phyloP scores from a whole-genome alignment of 2,329 filamentous ascomycete species.

The Neurospora sp. region DNA sequence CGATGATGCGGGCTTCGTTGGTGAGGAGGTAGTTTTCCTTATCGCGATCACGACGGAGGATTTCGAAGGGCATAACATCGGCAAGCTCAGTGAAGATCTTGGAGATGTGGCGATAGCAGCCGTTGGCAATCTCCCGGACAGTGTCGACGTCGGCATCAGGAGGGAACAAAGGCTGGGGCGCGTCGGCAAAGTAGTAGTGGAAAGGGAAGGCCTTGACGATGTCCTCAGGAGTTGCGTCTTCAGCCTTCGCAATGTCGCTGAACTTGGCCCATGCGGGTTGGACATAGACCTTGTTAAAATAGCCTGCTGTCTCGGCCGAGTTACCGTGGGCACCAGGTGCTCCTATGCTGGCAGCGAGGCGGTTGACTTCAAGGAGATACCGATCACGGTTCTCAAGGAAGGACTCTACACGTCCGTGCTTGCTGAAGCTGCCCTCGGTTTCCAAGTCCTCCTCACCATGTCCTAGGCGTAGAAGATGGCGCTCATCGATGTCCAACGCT shows the following conservation, averaged over 20 bases:
- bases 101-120: conserved; percentile 80
- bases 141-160: conserved; percentile 52
- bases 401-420: conserved; percentile 87
- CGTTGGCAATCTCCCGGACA: conserved; percentile 66
- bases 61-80: conserved; percentile 91
- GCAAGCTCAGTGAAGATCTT: conserved; percentile 89
- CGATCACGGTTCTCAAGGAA: conserved; percentile 80
- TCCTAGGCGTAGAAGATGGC: conserved; percentile 83
- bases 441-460: conserved; percentile 93
- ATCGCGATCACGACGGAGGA: conserved; percentile 77
- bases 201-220: conserved; percentile 77
- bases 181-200: conserved; percentile 74
- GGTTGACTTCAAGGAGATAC: conserved; percentile 75
- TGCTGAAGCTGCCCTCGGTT: conserved; percentile 81
- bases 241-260: conserved; percentile 51
- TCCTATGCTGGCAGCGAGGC: conserved; percentile 72
- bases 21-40: conserved; percentile 93
- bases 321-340: conserved; percentile 92
- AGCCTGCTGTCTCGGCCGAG: conserved; percentile 92
- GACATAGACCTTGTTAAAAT: conserved; percentile 90
- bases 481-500: conserved; percentile 89
- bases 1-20: conserved; percentile 93
- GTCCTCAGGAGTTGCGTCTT: conserved; percentile 46
- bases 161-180: conserved; percentile 78
- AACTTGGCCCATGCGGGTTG: conserved; percentile 84